These are phyloP conservation scores for Acanthochlamys bracteata DNA, from an alignment of 106 monocot species.

Conservation along the genomic window DNA sequence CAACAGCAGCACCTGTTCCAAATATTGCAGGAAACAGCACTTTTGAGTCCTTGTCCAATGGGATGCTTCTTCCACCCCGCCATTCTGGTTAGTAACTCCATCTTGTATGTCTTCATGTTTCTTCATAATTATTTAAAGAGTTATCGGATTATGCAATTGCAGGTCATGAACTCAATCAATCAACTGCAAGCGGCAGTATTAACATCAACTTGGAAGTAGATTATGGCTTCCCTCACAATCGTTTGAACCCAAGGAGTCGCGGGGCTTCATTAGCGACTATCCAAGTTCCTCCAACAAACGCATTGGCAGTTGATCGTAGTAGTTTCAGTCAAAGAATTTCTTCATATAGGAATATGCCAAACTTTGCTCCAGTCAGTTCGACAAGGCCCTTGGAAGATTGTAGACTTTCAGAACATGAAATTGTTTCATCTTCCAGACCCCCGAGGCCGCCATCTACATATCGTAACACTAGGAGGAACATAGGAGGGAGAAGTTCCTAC, in stretches of 20 bases:
- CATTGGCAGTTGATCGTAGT: neutral
- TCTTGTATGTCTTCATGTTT: neutral
- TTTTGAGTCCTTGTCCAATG: neutral
- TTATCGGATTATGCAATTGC: neutral
- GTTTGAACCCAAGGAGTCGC: constrained; percentile 10
- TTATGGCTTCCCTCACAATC: neutral
- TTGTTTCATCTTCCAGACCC: constrained; percentile 20
- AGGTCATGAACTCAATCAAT: constrained; percentile 17
- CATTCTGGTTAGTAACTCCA: constrained; percentile 16
- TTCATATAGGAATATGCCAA: constrained; percentile 6
- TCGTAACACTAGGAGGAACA: constrained; percentile 16
- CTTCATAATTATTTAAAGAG: neutral
- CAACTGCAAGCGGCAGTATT: constrained; percentile 8
- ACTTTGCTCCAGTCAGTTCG: neutral
- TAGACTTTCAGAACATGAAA: constrained; percentile 11
- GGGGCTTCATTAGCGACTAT: constrained; percentile 1
- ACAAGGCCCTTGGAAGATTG: constrained; percentile 1
- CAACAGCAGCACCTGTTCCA: constrained; percentile 9
- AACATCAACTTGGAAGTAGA: neutral
- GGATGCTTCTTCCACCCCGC: constrained; percentile 14
- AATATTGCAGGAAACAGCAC: constrained; percentile 12
- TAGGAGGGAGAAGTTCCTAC: constrained; percentile 15
- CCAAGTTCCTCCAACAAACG: neutral
- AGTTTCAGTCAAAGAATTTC: constrained; percentile 12
- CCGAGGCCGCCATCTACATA: constrained; percentile 12